phyloP scores from a whole-genome alignment of 768 basidiomycete species.

The Dentipellis sp. region DNA sequence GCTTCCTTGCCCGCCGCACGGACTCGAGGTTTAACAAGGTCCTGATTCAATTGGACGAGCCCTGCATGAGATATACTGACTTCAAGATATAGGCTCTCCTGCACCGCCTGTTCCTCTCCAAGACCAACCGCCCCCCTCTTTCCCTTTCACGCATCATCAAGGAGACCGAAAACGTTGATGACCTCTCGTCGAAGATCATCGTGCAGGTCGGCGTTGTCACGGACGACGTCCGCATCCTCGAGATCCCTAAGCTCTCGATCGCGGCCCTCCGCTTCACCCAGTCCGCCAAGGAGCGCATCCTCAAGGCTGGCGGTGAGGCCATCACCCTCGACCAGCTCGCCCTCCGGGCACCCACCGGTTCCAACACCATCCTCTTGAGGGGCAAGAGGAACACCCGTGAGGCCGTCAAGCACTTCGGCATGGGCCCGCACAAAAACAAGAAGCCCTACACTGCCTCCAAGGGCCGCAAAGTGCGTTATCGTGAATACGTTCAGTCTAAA shows the following conservation, averaged over 20 bases:
- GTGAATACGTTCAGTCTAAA: neutral
- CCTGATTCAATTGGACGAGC: conserved; percentile 5
- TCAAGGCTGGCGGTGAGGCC: conserved; percentile 91
- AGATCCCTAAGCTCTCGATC: conserved; percentile 83
- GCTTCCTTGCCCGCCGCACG: conserved; percentile 96
- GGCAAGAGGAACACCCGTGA: conserved; percentile 92
- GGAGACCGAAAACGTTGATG: conserved; percentile 60
- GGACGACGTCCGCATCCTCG: conserved; percentile 83
- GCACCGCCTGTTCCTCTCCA: conserved; percentile 93
- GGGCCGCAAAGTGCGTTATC: conserved; percentile 76
- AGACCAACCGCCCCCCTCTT: conserved; percentile 93
- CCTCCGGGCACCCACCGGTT: conserved; percentile 85
- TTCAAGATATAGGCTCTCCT: conserved; percentile 63
- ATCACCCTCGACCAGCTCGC: conserved; percentile 97
- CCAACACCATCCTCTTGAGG: conserved; percentile 89
- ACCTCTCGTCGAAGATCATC: conserved; percentile 73
- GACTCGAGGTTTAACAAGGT: conserved; percentile 96
- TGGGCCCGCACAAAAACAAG: conserved; percentile 98
- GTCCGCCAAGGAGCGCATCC: conserved; percentile 87
- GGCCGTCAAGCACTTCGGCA: conserved; percentile 96
- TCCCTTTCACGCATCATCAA: conserved; percentile 89
- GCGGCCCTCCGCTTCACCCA: conserved; percentile 95
- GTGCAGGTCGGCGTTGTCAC: conserved; percentile 90
- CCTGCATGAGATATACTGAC: conserved; percentile 15
- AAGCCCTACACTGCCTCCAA: conserved; percentile 94